Evolutionary conservation across 306 rosid genomes (phyloP), one percentile per base, ranked within the genome.

Genomic region (Notholithocarpus densiflorus): DNA sequence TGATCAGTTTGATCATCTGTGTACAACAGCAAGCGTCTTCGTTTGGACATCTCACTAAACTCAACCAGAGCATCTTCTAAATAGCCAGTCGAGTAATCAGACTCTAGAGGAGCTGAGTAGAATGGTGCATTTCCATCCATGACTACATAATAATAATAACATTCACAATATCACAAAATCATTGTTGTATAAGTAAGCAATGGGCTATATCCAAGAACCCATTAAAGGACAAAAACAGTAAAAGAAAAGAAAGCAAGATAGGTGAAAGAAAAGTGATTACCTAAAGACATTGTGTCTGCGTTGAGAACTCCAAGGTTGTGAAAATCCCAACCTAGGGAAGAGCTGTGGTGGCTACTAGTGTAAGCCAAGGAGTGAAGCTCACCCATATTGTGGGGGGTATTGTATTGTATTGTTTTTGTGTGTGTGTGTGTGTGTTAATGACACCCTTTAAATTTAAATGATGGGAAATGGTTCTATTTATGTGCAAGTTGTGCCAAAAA

Each of bases 21-120:
- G 68, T 69, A 80, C n/a, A 84, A 59, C 8, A 89, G 72, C 84
- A 95, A 84, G 5, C 98, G 94, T 23, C 96, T 83, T 62, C 98
- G 87, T 85, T 95, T 95, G 59, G 93, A 83, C 51, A 82, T 77
- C n/a, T 88, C 89, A 19, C 82, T 73, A 77, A 90, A 91, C 34
- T 93, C 91, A 31, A 90, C 15, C 89, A 95, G 87, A 57, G 98
- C 99, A 82, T 95, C 99, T 83, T 95, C 94, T 68, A 95, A 83
- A 77, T 95, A 95, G 8, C 99, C 99, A 26, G 94, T 87, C 1
- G 97, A 92, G 82, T 88, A 81, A 81, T 90, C 90, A 54, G 88
- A 79, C 12, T 86, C 86, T 1, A 74, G 88, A 23, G 89, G 79
- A 24, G 94, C 57, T 8, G 84, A 84, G 55, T 77, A 81, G 71